Evolutionary conservation across 2,329 filamentous ascomycete genomes (phyloP).

Genomic region (Ophiostoma populinum): DNA sequence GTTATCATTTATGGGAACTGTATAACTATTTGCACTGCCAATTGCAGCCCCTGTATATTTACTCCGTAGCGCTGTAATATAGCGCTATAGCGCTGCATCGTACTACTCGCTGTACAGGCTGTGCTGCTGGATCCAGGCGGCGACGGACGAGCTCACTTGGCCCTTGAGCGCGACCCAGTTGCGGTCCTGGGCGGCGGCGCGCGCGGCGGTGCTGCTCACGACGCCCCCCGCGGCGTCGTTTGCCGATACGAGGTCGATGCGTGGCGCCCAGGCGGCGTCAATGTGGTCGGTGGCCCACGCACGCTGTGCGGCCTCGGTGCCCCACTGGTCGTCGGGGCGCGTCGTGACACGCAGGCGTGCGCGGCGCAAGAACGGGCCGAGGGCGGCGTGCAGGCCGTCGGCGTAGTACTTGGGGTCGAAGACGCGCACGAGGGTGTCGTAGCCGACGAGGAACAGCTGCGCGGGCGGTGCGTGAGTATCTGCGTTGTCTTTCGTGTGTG

Average conservation of each 20-base stretch:
- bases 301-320: conserved; percentile 33
- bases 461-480: conserved; percentile 17
- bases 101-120: conserved; percentile 28
- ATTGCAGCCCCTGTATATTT: no score
- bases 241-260: conserved; percentile 41
- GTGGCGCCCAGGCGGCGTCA: conserved; percentile 44
- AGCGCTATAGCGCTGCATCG: neutral
- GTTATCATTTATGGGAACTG: no score
- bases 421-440: conserved; percentile 58
- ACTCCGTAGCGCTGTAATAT: neutral
- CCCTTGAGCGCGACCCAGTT: conserved; percentile 29
- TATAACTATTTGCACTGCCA: no score
- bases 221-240: conserved; percentile 23
- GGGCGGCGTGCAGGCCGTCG: conserved; percentile 17
- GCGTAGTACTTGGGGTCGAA: conserved; percentile 56
- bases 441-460: conserved; percentile 57
- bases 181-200: conserved; percentile 32
- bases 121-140: conserved; percentile 36
- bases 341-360: conserved; percentile 47
- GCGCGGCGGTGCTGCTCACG: conserved; percentile 46
- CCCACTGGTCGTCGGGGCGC: conserved; percentile 44
- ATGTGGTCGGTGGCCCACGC: conserved; percentile 34
- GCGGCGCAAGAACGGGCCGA: conserved; percentile 45
- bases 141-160: conserved; percentile 40
- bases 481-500: no score